Evolutionary conservation across 1,284 basidiomycete genomes (phyloP).

Genomic region (Trametes hirsuta): DNA sequence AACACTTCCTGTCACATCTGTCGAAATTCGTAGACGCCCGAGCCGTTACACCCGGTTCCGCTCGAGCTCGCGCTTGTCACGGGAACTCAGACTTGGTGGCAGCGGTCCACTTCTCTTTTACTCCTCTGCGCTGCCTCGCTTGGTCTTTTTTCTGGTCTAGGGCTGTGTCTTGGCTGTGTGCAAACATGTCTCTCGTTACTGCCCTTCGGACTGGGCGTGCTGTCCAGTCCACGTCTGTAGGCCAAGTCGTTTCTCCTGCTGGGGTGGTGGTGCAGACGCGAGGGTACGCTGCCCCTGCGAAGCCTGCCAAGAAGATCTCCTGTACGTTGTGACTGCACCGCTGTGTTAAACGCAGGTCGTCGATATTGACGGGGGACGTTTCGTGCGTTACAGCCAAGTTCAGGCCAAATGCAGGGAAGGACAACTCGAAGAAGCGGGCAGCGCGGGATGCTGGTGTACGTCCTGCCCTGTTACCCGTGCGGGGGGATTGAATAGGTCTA

Average conservation of each 20-base stretch:
- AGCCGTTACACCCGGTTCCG: background rate
- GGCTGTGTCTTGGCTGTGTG: background rate
- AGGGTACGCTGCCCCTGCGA: conserved; percentile 20
- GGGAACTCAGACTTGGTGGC: background rate
- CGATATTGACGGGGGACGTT: background rate
- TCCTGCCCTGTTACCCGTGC: background rate
- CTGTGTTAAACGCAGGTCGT: no score
- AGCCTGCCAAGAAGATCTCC: conserved; percentile 18
- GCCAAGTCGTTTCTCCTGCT: conserved; percentile 1
- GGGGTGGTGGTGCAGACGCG: conserved; percentile 11
- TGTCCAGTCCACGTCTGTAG: background rate
- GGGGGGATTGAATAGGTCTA: background rate
- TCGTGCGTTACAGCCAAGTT: conserved; percentile 13
- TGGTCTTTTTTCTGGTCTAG: background rate
- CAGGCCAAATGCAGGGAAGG: conserved; percentile 14
- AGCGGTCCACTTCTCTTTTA: background rate
- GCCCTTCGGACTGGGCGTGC: conserved; percentile 7
- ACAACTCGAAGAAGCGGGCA: conserved; percentile 9
- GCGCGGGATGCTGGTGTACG: conserved; percentile 22
- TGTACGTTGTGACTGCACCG: conserved; percentile 3
- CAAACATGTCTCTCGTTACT: conserved; percentile 5
- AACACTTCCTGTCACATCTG: background rate
- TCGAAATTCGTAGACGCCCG: conserved; percentile 9
- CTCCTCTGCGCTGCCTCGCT: background rate
- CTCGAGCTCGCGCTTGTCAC: background rate